phyloP scores from a whole-genome alignment of 2,329 filamentous ascomycete genomes.

The Corniculantispora saksenae region DNA sequence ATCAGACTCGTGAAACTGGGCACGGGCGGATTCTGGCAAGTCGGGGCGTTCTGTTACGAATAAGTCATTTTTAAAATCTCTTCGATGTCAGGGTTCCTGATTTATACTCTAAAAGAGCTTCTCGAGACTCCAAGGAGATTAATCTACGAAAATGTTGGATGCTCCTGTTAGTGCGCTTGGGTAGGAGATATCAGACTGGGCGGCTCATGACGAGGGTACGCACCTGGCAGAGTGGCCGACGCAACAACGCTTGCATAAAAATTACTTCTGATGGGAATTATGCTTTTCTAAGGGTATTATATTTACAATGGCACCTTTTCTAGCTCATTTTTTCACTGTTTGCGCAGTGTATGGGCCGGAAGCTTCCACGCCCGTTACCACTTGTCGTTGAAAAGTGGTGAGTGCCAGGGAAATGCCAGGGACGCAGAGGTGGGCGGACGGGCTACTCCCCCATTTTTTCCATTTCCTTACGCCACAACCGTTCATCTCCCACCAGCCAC shows the following conservation, averaged over 20 bases:
- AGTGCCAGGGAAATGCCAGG: not conserved
- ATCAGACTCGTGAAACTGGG: not conserved
- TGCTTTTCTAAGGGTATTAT: not conserved
- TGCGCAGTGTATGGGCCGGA: not conserved
- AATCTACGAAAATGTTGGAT: not conserved
- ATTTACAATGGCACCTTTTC: not conserved
- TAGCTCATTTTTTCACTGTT: not conserved
- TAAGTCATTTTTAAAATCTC: not conserved
- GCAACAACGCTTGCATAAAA: not conserved
- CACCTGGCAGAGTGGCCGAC: too few relatives aligned
- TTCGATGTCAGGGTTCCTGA: not conserved
- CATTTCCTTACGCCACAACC: not conserved
- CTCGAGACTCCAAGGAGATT: too few relatives aligned
- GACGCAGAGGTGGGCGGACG: not conserved
- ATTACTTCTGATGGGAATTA: not conserved
- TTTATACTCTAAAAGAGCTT: too few relatives aligned
- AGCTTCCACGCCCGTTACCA: not conserved
- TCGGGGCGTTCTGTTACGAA: not conserved
- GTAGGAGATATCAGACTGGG: not conserved
- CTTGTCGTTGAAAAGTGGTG: slow-evolving; percentile 6
- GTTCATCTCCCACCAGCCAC: slow-evolving; percentile 3
- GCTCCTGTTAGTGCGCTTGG: slow-evolving; percentile 4
- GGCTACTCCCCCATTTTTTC: not conserved
- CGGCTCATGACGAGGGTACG: slow-evolving; percentile 10
- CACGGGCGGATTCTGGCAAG: slow-evolving; percentile 9